Conservation (phyloP, 768 basidiomycete genomes). For the Tubosaeta sp. region DNA sequence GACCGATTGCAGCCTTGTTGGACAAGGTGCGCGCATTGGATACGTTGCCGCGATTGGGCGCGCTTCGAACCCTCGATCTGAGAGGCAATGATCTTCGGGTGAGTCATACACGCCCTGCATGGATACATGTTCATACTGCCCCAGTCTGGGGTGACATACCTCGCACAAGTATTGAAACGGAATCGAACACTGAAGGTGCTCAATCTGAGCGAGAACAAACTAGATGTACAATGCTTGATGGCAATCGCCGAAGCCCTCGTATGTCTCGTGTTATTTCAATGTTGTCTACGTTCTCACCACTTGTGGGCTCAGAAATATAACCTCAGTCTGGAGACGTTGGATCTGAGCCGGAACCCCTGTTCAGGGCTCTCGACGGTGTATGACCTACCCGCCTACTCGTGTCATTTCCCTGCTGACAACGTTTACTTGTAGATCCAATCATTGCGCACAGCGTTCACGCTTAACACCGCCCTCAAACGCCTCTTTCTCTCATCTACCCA, state of each 20-base stretch:
- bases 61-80: slow-evolving; percentile 84
- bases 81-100: slow-evolving; percentile 90
- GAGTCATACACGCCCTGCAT: slow-evolving; percentile 30
- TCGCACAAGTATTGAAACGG: slow-evolving; percentile 93
- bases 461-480: slow-evolving; percentile 88
- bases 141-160: slow-evolving; percentile 76
- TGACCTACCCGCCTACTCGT: no score
- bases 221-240: slow-evolving; percentile 78
- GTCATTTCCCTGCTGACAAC: no score
- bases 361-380: no score
- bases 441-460: slow-evolving; percentile 86
- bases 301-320: slow-evolving; percentile 15
- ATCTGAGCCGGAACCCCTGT: no score
- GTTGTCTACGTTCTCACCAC: no score
- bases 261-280: slow-evolving; percentile 18
- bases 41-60: slow-evolving; percentile 78
- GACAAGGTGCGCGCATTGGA: slow-evolving; percentile 91
- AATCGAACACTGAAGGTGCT: slow-evolving; percentile 93
- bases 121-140: not conserved
- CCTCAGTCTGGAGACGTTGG: no score
- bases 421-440: slow-evolving; percentile 60
- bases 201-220: slow-evolving; percentile 91
- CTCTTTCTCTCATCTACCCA: slow-evolving; percentile 85
- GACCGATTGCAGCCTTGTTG: slow-evolving; percentile 72
- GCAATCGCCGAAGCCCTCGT: slow-evolving; percentile 88